Conservation (phyloP, 331 rosid genomes). For the Quercus lobata region DNA sequence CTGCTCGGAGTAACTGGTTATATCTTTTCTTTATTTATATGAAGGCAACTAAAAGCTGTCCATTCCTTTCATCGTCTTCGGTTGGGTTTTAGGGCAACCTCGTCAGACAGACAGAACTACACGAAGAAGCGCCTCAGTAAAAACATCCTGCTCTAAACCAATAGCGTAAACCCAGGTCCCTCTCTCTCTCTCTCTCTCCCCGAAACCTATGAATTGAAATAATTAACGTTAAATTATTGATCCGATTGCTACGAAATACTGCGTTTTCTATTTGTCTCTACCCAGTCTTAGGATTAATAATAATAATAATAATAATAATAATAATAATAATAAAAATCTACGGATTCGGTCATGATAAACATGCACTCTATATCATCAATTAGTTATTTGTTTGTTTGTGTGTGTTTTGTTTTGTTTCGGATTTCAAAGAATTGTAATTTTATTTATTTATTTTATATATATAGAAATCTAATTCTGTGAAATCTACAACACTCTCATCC, state of each 20-base stretch:
- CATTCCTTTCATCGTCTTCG: background rate
- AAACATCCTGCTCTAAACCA: background rate
- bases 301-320: too few species aligned
- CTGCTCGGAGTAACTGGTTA: too few species aligned
- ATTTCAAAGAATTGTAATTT: background rate
- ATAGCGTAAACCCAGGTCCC: background rate
- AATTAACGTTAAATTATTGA: background rate
- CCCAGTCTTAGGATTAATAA: too few species aligned
- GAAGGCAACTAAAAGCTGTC: background rate
- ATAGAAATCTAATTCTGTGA: background rate
- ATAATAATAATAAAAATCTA: too few species aligned
- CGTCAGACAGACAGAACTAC: background rate
- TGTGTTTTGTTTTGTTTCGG: background rate
- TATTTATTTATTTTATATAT: too few species aligned
- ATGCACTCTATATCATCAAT: too few species aligned
- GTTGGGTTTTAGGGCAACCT: background rate
- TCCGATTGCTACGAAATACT: background rate
- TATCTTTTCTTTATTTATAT: too few species aligned
- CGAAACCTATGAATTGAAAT: background rate
- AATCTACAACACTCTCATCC: background rate
- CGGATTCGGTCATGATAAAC: too few species aligned
- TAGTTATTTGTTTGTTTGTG: too few species aligned
- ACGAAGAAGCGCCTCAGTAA: too few species aligned
- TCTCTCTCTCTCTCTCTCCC: background rate
- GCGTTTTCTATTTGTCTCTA: too few species aligned